Conservation (phyloP, 805 yeast species). For the Teunomyces kruisii region DNA sequence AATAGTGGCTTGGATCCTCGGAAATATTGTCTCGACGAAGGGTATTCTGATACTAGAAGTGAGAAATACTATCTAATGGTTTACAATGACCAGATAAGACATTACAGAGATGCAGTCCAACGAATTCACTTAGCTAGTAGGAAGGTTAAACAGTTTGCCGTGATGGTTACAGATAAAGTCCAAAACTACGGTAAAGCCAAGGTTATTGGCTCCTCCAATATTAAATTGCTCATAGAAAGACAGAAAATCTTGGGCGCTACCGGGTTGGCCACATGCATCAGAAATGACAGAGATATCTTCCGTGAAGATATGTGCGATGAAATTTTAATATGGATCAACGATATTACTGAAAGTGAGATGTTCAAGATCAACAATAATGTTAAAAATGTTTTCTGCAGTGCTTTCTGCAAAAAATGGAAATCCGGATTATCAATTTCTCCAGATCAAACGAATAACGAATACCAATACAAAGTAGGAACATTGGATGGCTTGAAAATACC, state of each 20-base stretch:
- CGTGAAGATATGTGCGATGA: conserved; percentile 81
- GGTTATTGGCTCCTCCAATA: conserved; percentile 57
- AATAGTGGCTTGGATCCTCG: conserved; percentile 35
- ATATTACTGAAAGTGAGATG: conserved; percentile 54
- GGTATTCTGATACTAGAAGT: conserved; percentile 34
- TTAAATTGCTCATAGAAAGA: conserved; percentile 49
- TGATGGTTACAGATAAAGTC: conserved; percentile 66
- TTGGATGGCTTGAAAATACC: conserved; percentile 41
- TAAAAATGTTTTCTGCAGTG: conserved; percentile 53
- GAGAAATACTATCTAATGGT: conserved; percentile 55
- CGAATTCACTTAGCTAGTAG: conserved; percentile 63
- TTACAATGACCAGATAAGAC: conserved; percentile 80
- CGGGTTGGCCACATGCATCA: conserved; percentile 64
- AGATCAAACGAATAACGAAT: neutral
- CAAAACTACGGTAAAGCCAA: conserved; percentile 67
- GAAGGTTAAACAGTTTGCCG: conserved; percentile 63
- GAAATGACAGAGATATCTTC: conserved; percentile 67
- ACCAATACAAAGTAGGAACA: conserved; percentile 29
- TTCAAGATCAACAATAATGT: conserved; percentile 47
- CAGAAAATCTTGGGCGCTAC: conserved; percentile 59
- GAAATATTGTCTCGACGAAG: conserved; percentile 42
- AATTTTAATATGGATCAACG: conserved; percentile 63
- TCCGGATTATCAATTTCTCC: conserved; percentile 40
- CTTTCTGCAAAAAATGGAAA: conserved; percentile 63
- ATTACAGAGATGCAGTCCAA: conserved; percentile 70